Evolutionary conservation across 805 yeast species (phyloP), one percentile per base, ranked within the genome.

Genomic region (Metschnikowia kofuensis): DNA sequence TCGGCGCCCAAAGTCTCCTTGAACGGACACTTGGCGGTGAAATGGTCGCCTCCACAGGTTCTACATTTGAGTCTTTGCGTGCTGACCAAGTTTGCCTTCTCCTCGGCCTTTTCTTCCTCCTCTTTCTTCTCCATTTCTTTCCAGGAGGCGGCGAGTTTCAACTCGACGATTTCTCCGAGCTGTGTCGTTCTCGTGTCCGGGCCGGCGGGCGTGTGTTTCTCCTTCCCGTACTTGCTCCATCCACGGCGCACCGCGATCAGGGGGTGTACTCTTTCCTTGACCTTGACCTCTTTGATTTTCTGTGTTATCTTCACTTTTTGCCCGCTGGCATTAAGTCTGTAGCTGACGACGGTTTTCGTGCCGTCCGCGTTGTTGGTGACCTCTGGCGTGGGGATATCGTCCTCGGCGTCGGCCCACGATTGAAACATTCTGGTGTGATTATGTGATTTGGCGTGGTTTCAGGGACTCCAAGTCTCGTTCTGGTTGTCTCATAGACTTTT

Each of bases 1-100:
- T 74, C 76, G 28, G 77, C 75, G 34, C 85, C 88, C 66, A 92
- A 76, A 35, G 94, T 87, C 61, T 86, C 95, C 75, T 87, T 91
- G 80, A 82, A 89, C 55, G 99, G 99, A 87, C 99, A 94, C 74
- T 86, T 85, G 68, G 89, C 75, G 38, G 97, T 87, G 80, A 84
- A 88, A 78, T 94, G 99, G 58, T 83, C 86, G 65, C 96, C 97
- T 52, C 87, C 87, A 85, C 99, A 94, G 47, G 79, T 74, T 80
- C 97, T 88, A 82, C 99, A 94, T 60, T 70, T 74, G 56, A 83
- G 69, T 53, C 79, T 66, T 59, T 73, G 76, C 55, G 74, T 59
- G 30, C 69, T 64, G 48, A 66, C 65, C 56, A 64, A 56, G 53
- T 64, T 64, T 55, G 72, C 66, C 69, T 69, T 56, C 66, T 70